These are phyloP conservation scores for Pythium rishiriense DNA, from an alignment of 352 stramenopile genomes.

Conservation along the genomic window DNA sequence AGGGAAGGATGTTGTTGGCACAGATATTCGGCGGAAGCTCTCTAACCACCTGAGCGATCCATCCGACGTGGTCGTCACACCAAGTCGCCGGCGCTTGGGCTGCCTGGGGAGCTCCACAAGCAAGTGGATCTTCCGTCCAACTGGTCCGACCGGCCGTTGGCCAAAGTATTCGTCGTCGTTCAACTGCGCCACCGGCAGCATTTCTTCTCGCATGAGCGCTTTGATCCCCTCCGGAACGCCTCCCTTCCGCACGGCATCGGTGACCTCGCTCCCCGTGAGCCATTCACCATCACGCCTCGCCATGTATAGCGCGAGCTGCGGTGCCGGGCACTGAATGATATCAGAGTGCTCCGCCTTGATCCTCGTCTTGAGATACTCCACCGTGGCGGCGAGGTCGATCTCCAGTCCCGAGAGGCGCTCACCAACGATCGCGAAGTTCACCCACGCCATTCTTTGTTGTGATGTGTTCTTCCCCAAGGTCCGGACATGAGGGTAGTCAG, in stretches of 20 bases:
- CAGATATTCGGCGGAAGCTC: background rate
- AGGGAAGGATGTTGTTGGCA: background rate
- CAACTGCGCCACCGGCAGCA: background rate
- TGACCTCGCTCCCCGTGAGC: background rate
- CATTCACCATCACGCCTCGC: background rate
- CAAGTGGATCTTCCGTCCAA: background rate
- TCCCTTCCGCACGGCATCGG: background rate
- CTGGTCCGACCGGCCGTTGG: background rate
- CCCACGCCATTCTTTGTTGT: too few species aligned
- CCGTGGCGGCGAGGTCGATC: too few species aligned
- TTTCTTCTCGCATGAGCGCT: background rate
- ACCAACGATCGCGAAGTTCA: too few species aligned
- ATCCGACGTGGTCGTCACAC: background rate
- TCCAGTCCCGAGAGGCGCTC: too few species aligned
- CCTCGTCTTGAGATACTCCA: too few species aligned
- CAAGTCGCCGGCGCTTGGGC: background rate
- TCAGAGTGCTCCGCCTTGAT: too few species aligned
- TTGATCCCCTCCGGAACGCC: background rate
- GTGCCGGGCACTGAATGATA: too few species aligned
- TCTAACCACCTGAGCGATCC: background rate
- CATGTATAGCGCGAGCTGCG: background rate
- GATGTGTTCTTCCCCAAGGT: too few species aligned
- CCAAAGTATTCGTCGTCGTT: background rate
- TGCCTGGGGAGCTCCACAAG: background rate
- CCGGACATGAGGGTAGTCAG: too few species aligned